Conservation (phyloP, 2,329 filamentous ascomycete genomes). For the Arachnopeziza araneosa region DNA sequence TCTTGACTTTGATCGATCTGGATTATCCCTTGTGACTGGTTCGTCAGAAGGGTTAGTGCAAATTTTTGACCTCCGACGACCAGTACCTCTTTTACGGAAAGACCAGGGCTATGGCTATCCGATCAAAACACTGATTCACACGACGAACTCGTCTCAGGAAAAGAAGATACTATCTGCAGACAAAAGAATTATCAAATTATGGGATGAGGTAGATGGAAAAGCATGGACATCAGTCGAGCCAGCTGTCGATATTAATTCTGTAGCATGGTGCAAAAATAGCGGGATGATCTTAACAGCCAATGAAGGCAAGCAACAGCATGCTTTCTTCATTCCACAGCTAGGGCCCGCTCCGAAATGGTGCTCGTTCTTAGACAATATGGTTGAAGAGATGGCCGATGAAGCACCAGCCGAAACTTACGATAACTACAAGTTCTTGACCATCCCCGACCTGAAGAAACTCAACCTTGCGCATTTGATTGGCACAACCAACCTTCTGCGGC, state of each 20-base stretch:
- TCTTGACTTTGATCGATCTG: slow-evolving; percentile 77
- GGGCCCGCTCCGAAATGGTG: slow-evolving; percentile 95
- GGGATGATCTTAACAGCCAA: slow-evolving; percentile 97
- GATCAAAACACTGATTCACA: slow-evolving; percentile 74
- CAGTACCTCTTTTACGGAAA: slow-evolving; percentile 79
- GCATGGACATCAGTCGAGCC: slow-evolving; percentile 97
- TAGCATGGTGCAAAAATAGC: slow-evolving; percentile 85
- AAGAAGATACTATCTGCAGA: slow-evolving; percentile 89
- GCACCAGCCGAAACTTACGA: slow-evolving; percentile 80
- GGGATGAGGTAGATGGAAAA: slow-evolving; percentile 75
- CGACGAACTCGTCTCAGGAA: slow-evolving; percentile 67
- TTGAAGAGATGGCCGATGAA: slow-evolving; percentile 96
- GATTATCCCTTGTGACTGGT: slow-evolving; percentile 78
- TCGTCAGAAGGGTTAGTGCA: slow-evolving; percentile 85
- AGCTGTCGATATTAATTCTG: slow-evolving; percentile 87
- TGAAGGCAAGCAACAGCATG: slow-evolving; percentile 90
- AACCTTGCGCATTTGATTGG: slow-evolving; percentile 86
- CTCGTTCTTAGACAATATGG: slow-evolving; percentile 91
- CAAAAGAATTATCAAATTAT: slow-evolving; percentile 95
- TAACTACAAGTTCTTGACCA: slow-evolving; percentile 97
- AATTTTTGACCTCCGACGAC: slow-evolving; percentile 86
- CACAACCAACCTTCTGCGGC: slow-evolving; percentile 80
- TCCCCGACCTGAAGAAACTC: slow-evolving; percentile 77
- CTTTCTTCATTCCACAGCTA: slow-evolving; percentile 90
- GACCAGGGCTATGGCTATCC: slow-evolving; percentile 95